A percentile compares a stretch with the other conserved stretches of the same genome.
Conservation (phyloP, 352 stramenopile species). For the Phytophthora fragariae region DNA sequence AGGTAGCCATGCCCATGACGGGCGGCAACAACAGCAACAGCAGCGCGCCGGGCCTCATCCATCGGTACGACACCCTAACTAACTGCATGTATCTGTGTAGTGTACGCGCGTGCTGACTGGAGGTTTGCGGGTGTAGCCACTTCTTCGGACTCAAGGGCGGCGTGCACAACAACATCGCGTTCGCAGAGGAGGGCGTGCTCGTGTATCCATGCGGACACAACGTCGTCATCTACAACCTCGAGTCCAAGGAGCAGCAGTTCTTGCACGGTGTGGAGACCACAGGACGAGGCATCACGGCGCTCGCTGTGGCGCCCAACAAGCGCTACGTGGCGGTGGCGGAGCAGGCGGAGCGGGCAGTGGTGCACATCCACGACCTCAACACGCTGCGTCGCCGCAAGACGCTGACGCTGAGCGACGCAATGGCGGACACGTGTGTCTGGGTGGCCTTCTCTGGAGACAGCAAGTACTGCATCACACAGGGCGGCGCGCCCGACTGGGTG, state of each 20-base stretch:
- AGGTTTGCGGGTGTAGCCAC: constrained; percentile 45
- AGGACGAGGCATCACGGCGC: constrained; percentile 86
- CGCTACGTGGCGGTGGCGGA: constrained; percentile 92
- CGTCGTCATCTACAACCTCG: constrained; percentile 89
- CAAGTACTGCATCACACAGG: constrained; percentile 92
- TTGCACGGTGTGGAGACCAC: constrained; percentile 85
- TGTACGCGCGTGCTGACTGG: neutral
- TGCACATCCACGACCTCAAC: constrained; percentile 93
- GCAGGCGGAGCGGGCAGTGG: constrained; percentile 73
- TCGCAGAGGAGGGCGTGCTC: constrained; percentile 86
- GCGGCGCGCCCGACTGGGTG: constrained; percentile 90
- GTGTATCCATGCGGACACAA: constrained; percentile 92
- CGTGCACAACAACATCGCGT: constrained; percentile 87
- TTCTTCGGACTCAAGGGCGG: constrained; percentile 87
- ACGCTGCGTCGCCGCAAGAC: constrained; percentile 90
- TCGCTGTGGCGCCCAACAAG: constrained; percentile 83
- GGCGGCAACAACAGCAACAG: constrained; percentile 12
- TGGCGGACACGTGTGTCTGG: constrained; percentile 78
- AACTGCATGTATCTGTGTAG: too few relatives aligned
- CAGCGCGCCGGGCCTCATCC: constrained; percentile 56
- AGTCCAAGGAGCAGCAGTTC: constrained; percentile 92
- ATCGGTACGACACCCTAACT: constrained; percentile 26
- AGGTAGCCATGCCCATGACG: neutral
- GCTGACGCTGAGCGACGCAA: constrained; percentile 79
- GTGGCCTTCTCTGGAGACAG: constrained; percentile 92